Conservation (phyloP, 176 grass and related monocot species). For the bread wheat (Triticum aestivum) region DNA sequence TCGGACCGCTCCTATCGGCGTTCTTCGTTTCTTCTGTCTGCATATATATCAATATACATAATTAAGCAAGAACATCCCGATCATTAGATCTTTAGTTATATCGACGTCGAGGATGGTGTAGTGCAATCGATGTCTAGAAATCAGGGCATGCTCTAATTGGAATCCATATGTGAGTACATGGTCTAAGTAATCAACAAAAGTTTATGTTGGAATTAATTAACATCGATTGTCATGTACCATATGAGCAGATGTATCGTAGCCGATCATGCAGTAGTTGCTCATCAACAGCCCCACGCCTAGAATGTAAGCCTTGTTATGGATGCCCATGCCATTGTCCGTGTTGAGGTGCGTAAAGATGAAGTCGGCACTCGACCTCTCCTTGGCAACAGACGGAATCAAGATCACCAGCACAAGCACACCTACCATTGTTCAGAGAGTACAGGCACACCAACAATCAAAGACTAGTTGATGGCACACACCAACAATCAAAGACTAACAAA, state of each 20-base stretch:
- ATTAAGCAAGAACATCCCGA: not conserved
- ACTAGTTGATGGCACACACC: not conserved
- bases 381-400: constrained; percentile 48
- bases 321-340: constrained; percentile 54
- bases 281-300: constrained; percentile 59
- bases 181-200: not conserved
- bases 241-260: constrained; percentile 75
- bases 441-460: not conserved
- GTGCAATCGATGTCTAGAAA: too few species aligned
- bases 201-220: not conserved
- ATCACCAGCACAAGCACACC: constrained; percentile 51
- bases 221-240: constrained; percentile 34
- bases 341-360: constrained; percentile 74
- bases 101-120: not conserved
- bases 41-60: not conserved
- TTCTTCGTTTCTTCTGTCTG: constrained; percentile 80
- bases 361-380: constrained; percentile 33
- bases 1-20: constrained; percentile 52
- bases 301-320: constrained; percentile 53
- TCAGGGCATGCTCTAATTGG: not conserved
- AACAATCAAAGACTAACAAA: not conserved
- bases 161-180: not conserved
- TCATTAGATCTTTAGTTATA: not conserved
- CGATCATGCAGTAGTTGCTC: constrained; percentile 69
- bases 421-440: not conserved